Evolutionary conservation across 768 basidiomycete species (phyloP).

Genomic region (Suillus americanus): DNA sequence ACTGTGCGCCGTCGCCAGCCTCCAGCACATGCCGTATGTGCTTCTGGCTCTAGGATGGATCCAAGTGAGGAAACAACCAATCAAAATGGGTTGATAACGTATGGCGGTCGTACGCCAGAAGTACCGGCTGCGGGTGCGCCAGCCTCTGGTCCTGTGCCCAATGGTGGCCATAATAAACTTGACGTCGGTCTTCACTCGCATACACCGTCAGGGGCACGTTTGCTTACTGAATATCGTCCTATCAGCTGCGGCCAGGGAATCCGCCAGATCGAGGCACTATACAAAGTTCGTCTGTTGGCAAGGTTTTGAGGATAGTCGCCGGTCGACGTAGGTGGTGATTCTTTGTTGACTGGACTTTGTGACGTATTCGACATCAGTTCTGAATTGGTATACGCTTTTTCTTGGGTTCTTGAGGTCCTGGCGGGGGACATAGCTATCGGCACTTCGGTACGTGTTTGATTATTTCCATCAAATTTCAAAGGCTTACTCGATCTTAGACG

Average conservation of each 20-base stretch:
- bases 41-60: background rate
- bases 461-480: no score
- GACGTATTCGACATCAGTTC: constrained; percentile 18
- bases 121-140: background rate
- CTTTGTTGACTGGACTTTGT: background rate
- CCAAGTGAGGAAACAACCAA: background rate
- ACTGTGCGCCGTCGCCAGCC: constrained; percentile 1
- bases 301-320: constrained; percentile 23
- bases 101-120: background rate
- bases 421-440: constrained; percentile 11
- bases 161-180: background rate
- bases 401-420: constrained; percentile 25
- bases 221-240: constrained; percentile 20
- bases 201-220: constrained; percentile 13
- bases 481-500: background rate
- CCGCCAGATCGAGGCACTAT: constrained; percentile 11
- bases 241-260: constrained; percentile 21
- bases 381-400: constrained; percentile 19
- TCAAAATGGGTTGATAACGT: background rate
- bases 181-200: constrained; percentile 3
- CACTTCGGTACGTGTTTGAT: background rate
- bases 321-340: constrained; percentile 23
- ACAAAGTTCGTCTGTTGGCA: constrained; percentile 10
- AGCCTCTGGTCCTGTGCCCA: background rate
- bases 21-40: background rate